Evolutionary conservation across 305 asterid genomes (phyloP).

Genomic region (Fraxinus baroniana): DNA sequence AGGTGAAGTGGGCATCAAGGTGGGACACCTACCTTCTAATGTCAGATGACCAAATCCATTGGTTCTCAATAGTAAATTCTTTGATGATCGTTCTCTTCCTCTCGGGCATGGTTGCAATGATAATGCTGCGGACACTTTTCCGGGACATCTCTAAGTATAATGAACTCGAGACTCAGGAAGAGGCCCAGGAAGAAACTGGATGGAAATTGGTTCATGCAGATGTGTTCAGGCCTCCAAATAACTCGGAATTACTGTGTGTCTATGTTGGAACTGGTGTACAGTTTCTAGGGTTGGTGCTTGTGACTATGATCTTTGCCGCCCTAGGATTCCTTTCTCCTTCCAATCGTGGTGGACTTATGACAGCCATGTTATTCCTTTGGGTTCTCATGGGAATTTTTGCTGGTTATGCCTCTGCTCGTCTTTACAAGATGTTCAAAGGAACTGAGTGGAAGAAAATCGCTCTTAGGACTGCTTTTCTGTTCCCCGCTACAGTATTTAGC

Average conservation of each 20-base stretch:
- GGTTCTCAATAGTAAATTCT: conserved; percentile 75
- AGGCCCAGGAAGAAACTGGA: conserved; percentile 74
- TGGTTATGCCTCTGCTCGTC: conserved; percentile 61
- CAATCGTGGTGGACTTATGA: conserved; percentile 77
- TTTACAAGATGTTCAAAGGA: conserved; percentile 75
- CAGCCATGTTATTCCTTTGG: conserved; percentile 76
- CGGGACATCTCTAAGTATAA: conserved; percentile 74
- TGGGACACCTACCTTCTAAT: conserved; percentile 77
- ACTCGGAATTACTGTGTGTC: conserved; percentile 58
- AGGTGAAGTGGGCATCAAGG: conserved; percentile 80
- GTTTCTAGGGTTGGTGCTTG: conserved; percentile 57
- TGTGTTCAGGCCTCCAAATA: conserved; percentile 61
- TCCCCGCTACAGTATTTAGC: conserved; percentile 56
- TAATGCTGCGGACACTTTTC: conserved; percentile 68
- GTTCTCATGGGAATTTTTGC: conserved; percentile 77
- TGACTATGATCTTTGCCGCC: conserved; percentile 67
- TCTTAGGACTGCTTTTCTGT: conserved; percentile 55
- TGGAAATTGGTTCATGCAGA: conserved; percentile 73
- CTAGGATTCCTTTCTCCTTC: conserved; percentile 78
- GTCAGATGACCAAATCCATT: conserved; percentile 74
- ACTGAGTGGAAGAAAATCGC: conserved; percentile 71
- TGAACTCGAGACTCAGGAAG: conserved; percentile 72
- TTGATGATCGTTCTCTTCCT: conserved; percentile 75
- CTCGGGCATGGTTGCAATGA: conserved; percentile 82
- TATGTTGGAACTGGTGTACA: conserved; percentile 76